Evolutionary conservation across 352 stramenopile species (phyloP), one percentile per base, ranked within the genome.

Genomic region (Globisporangium takayamanum): DNA sequence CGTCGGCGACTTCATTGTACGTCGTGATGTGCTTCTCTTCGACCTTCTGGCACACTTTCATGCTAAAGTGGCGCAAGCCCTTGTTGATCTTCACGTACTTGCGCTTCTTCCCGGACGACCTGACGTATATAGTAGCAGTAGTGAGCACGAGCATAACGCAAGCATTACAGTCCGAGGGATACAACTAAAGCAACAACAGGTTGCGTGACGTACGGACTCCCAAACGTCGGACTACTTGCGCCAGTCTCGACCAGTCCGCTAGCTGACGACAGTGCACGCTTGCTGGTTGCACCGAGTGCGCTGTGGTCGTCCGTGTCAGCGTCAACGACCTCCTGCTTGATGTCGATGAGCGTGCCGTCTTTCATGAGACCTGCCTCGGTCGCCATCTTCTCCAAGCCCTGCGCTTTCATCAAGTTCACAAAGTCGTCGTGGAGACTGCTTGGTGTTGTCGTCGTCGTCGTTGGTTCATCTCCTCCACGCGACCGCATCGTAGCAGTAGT

Each of bases 21-120:
- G 89, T 91, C 22, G 94, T 98, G 11, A 93, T 85, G 44, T 97
- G 87, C 64, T 97, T 98, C 63, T 97, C 89, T 72, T 98, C 88
- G n/a, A 98, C 94, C 61, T 97, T 98, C 68, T 97, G 85, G 57
- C 92, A 98, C 16, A 98, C 92, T 54, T 97, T 97, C 85, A 97
- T 97, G 46, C 87, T 97, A 57, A 98, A 98, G 70, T 98, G 92
- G 33, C 94, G 88, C 42, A 98, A 64, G 7, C 89, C 89, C 55
- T 97, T 97, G 80, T 92, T 94, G 59, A 91, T 81, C 59, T 97
- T 97, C 30, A 83, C 52, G 55, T 80, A 87, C 64, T 89, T 92
- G 50, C 77, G 74, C 50, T 87, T 89, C 69, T 94, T 94, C 3
- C 70, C 74, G 0, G 80, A 77, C 30, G 76, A 72, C 10, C 78